Conservation (phyloP, 139 green algal genomes). For the Bryopsis sp. region DNA sequence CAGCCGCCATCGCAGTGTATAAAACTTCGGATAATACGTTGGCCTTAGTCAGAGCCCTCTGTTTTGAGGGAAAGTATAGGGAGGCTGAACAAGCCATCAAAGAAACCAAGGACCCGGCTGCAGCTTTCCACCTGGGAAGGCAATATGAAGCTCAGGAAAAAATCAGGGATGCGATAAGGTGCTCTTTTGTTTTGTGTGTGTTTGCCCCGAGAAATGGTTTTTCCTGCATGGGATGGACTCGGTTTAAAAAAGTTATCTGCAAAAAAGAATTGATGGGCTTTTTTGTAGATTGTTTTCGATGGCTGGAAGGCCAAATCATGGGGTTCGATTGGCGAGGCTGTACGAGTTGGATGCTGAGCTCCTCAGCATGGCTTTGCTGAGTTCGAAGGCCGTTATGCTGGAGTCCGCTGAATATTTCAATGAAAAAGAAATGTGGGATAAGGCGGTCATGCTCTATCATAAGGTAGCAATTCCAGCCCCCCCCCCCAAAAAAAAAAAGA, state of each 20-base stretch:
- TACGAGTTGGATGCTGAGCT: constrained; percentile 31
- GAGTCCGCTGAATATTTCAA: constrained; percentile 47
- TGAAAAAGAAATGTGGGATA: constrained; percentile 20
- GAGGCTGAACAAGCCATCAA: constrained; percentile 33
- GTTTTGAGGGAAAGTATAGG: constrained; percentile 38
- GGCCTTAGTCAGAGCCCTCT: constrained; percentile 45
- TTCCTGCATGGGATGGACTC: background rate
- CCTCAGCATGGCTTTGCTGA: constrained; percentile 12
- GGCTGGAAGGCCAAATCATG: background rate
- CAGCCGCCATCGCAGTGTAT: constrained; percentile 50
- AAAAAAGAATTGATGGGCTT: constrained; percentile 11
- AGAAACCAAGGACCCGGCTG: constrained; percentile 35
- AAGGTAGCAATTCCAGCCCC: constrained; percentile 1
- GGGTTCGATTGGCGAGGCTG: constrained; percentile 40
- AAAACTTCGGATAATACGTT: constrained; percentile 47
- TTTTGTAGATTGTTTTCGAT: constrained; percentile 1
- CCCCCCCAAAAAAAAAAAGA: background rate
- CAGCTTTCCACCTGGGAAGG: constrained; percentile 66
- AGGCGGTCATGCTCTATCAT: constrained; percentile 34
- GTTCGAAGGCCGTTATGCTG: constrained; percentile 41
- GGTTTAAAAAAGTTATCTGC: constrained; percentile 39
- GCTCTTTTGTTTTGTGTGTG: background rate
- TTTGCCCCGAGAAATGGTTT: background rate
- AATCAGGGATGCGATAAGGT: constrained; percentile 41
- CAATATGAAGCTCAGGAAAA: constrained; percentile 54